Base-by-base conservation (phyloP, 192 early-diverging fungal species). In the Coemansia sp. region DNA sequence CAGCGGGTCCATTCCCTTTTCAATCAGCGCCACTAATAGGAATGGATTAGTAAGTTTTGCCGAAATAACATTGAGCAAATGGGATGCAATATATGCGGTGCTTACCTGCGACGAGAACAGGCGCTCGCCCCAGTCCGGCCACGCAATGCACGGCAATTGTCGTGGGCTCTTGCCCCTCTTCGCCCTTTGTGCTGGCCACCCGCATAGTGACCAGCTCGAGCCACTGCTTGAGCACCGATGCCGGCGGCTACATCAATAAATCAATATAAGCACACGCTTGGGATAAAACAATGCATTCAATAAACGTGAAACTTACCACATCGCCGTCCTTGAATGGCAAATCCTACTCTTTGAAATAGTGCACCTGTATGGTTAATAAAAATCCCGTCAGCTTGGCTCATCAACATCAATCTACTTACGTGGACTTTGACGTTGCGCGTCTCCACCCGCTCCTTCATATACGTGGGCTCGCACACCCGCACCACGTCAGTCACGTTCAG, bases 61-160 rank as follows among this genome's bases (percentile, higher is more conserved):
- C 9, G 9, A 52, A 52, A n/a, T 9, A 7, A 0, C 45, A 47
- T 47, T 10, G 4, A 49, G 14, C 47, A 49, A 15, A 17, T 49
- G 14, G 2, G 8, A 49, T 17, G 37, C 37, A 58, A 43, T 5
- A 49, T 6, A 47, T 25, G 32, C 37, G 0, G 21, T 10, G 60
- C 73, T 65, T 69, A 75, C 73, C 66, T 0, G 90, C 89, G 8
- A 92, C 95, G 9, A 99, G 81, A 15, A 95, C 89, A 1, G 96
- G 96, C 3, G 96, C 96, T 23, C 96, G 89, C 5, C 95, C 95
- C 5, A 98, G 85, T 24, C 95, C 95, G 4, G 95, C 93, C 19
- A 98, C 95, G 69, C 95, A 98, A 67, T 98, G 95, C 5, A 96
- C 88, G 2, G 93, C 94, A 60, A 92, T 90, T 1, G 88, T 91